Conservation (phyloP, 1,284 basidiomycete genomes). For the Tylopilus microsporus region DNA sequence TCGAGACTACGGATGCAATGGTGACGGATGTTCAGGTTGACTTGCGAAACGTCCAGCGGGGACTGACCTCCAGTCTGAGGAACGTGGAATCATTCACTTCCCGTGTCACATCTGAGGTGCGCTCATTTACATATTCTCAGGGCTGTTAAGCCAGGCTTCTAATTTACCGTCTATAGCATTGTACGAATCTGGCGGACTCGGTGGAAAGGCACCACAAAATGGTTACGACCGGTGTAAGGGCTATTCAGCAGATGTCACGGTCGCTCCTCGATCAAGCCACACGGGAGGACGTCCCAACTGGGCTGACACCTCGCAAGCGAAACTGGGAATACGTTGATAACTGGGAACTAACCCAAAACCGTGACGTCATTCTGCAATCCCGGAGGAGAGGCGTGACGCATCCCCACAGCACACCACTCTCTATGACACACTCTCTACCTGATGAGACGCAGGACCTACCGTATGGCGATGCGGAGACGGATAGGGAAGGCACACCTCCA, state of each 20-base stretch:
- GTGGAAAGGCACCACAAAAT: constrained; percentile 41
- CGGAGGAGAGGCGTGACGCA: constrained; percentile 40
- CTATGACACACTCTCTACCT: constrained; percentile 30
- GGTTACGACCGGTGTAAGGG: constrained; percentile 40
- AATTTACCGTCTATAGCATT: constrained; percentile 30
- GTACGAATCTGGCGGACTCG: constrained; percentile 35
- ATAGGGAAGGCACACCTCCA: constrained; percentile 15
- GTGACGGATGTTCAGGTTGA: constrained; percentile 48
- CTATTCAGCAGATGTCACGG: constrained; percentile 47
- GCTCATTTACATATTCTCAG: constrained; percentile 15
- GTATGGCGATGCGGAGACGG: constrained; percentile 13
- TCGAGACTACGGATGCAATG: constrained; percentile 54
- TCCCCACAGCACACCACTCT: constrained; percentile 17
- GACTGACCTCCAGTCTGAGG: constrained; percentile 47
- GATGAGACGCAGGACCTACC: constrained; percentile 23
- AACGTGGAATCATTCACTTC: constrained; percentile 45
- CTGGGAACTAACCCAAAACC: constrained; percentile 63
- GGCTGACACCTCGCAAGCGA: constrained; percentile 68
- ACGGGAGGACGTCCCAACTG: constrained; percentile 59
- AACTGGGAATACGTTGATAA: constrained; percentile 60
- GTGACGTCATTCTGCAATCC: constrained; percentile 52
- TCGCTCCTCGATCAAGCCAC: constrained; percentile 56
- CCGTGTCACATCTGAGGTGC: constrained; percentile 48
- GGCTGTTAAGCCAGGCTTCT: neutral
- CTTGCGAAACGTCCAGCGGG: constrained; percentile 46